Base-by-base conservation (phyloP, 78 protist genomes). In the Dictyostelium capitatum region DNA sequence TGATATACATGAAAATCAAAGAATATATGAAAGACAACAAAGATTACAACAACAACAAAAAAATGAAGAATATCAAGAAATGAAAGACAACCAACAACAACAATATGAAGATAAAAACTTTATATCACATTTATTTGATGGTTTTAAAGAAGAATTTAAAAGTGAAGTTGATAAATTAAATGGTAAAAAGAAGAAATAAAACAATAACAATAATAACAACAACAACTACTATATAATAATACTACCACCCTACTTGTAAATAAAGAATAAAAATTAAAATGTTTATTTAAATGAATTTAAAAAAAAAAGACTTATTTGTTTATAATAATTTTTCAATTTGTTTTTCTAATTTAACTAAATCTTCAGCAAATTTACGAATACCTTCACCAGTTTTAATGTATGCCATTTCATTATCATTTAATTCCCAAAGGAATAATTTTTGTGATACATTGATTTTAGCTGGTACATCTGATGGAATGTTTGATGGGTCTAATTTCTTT, bases 301-400 rank as follows among this genome's bases (percentile, higher is more conserved):
- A 37, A 37, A 37, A 37, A n/a, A n/a, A n/a, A n/a, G n/a, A n/a
- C n/a, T 30, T 28, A 11, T 25, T 62, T 28, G 19, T 70, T 70
- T 70, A 70, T 75, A 87, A 77, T 54, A 87, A 43, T 37, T 54
- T 15, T 64, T 59, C 78, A 62, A 87, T 87, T 48, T 32, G n/a
- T 15, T 28, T 20, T 83, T 97, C 98, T 48, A 97, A 95, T 70
- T 83, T 89, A 25, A 62, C 72, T 5, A 70, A 23, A 83, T 98
- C 99, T 43, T 47, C 84, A 43, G 91, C 96, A 82, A 98, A 98
- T 51, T 82, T 92, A 25, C 98, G 72, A 89, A 98, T 98, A 64
- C 99, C 99, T 64, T 98, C 99, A 48, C 98, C 80, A 32, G 98
- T 97, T 96, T 98, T 98, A 83, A 96, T 97, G 11, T 98, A 95